phyloP scores from a whole-genome alignment of 2,329 filamentous ascomycete species.

The Venturiaceae sp. region DNA sequence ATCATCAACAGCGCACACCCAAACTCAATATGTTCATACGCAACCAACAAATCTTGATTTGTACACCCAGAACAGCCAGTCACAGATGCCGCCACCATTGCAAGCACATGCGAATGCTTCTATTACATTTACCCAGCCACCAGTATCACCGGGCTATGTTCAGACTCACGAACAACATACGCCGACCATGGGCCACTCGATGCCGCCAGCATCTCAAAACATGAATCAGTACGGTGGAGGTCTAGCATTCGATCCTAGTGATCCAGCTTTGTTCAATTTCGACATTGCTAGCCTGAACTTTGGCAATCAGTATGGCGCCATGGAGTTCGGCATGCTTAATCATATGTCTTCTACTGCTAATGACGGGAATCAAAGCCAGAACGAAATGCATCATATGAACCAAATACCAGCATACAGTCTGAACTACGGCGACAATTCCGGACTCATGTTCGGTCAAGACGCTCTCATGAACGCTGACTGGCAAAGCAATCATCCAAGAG shows the following conservation, averaged over 20 bases:
- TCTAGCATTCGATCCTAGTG: constrained; percentile 76
- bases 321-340: constrained; percentile 92
- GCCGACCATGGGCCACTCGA: constrained; percentile 9
- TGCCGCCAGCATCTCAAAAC: constrained; percentile 40
- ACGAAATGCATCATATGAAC: constrained; percentile 17
- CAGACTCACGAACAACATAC: constrained; percentile 25
- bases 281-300: constrained; percentile 92
- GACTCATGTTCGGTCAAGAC: constrained; percentile 30
- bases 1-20: constrained; percentile 4
- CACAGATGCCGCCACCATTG: constrained; percentile 31
- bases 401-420: constrained; percentile 4
- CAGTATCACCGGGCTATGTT: constrained; percentile 61
- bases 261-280: constrained; percentile 90
- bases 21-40: constrained; percentile 2
- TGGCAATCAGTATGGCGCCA: constrained; percentile 87
- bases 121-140: constrained; percentile 61
- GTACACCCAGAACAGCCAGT: constrained; percentile 30
- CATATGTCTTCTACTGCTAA: constrained; percentile 88
- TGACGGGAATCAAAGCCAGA: constrained; percentile 19
- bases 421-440: not conserved
- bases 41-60: constrained; percentile 14
- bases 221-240: constrained; percentile 28
- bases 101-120: constrained; percentile 35
- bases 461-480: constrained; percentile 22
- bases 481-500: constrained; percentile 29